A percentile compares a stretch with the other conserved stretches of the same genome.
Conservation (phyloP, 441 rosid genomes). For the Populus hybrid region DNA sequence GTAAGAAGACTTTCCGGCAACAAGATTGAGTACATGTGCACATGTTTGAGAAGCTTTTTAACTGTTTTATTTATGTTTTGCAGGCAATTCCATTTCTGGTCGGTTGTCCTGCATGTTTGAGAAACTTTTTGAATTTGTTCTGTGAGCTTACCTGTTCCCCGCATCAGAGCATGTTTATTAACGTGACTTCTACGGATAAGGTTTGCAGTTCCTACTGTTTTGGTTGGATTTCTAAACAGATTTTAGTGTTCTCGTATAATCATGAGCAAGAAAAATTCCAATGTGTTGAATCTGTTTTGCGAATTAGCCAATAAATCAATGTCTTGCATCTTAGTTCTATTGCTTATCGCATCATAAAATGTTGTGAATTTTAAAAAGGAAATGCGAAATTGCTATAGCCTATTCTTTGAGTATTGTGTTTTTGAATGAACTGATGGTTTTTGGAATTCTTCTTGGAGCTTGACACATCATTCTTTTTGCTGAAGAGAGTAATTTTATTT, state of each 20-base stretch:
- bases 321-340: constrained; percentile 1
- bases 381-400: constrained; percentile 3
- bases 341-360: not conserved
- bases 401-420: constrained; percentile 1
- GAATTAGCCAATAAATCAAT: not conserved
- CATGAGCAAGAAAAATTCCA: not conserved
- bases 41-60: not conserved
- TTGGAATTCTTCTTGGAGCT: not conserved
- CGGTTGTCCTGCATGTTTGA: constrained; percentile 97
- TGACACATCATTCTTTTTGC: constrained; percentile 1
- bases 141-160: constrained; percentile 98
- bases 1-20: constrained; percentile 31
- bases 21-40: not conserved
- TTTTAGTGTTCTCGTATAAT: not conserved
- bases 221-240: constrained; percentile 6
- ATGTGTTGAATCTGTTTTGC: not conserved
- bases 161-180: constrained; percentile 88
- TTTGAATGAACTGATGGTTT: constrained; percentile 3
- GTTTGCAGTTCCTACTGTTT: constrained; percentile 31
- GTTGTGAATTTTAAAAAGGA: not conserved
- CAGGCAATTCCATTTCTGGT: constrained; percentile 98
- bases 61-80: constrained; percentile 14
- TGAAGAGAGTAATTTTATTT: constrained; percentile 11
- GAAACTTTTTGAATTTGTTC: constrained; percentile 91
- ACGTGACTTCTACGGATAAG: constrained; percentile 79